Evolutionary conservation across 1,284 basidiomycete species (phyloP).

Genomic region (Pseudozyma tsukubaensis): DNA sequence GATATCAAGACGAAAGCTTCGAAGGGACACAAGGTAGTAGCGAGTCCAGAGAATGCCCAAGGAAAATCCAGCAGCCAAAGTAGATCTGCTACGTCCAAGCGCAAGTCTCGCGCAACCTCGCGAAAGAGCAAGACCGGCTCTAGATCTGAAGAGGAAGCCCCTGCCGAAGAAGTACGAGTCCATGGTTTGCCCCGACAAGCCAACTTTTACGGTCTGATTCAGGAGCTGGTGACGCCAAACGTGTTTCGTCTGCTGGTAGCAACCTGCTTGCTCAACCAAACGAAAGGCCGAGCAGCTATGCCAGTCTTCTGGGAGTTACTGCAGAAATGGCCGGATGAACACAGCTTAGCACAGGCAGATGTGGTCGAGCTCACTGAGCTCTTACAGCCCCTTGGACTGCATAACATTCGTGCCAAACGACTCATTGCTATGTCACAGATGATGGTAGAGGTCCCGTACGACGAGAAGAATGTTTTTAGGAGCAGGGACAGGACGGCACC

Average conservation of each 20-base stretch:
- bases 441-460: conserved; percentile 38
- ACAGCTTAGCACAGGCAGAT: conserved; percentile 22
- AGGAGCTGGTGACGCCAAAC: conserved; percentile 42
- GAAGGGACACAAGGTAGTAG: not conserved
- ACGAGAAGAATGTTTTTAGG: conserved; percentile 24
- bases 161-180: conserved; percentile 18
- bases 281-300: conserved; percentile 39
- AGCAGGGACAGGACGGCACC: conserved; percentile 28
- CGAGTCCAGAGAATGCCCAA: not conserved
- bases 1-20: too few species aligned
- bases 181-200: conserved; percentile 26
- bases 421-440: conserved; percentile 28
- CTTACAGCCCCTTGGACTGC: conserved; percentile 37
- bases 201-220: conserved; percentile 46
- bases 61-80: not conserved
- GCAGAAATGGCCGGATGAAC: conserved; percentile 31
- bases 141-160: not conserved
- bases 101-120: not conserved
- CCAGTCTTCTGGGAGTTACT: conserved; percentile 40
- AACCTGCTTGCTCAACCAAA: conserved; percentile 48
- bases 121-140: not conserved
- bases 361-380: conserved; percentile 24
- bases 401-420: conserved; percentile 33
- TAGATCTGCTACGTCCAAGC: not conserved
- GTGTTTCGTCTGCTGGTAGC: conserved; percentile 43